phyloP scores from a whole-genome alignment of 2,329 filamentous ascomycete genomes.

The Diaporthe caulivora region DNA sequence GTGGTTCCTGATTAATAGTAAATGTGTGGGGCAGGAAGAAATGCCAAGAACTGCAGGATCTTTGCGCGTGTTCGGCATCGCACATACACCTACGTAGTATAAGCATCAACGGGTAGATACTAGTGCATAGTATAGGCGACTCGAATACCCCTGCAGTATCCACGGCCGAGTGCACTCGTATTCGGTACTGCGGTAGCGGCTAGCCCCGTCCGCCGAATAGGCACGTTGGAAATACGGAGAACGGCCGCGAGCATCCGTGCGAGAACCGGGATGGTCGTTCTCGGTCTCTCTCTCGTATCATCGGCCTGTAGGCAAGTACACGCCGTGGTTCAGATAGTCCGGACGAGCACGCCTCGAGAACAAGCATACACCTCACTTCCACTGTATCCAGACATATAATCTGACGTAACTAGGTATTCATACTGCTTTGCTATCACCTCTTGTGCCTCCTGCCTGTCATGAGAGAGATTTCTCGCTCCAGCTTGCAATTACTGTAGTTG shows the following conservation, averaged over 20 bases:
- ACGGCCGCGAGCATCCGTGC: neutral
- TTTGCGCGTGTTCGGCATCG: neutral
- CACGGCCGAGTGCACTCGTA: neutral
- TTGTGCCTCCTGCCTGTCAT: neutral
- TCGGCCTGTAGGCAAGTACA: neutral
- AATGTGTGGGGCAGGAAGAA: neutral
- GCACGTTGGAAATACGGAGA: neutral
- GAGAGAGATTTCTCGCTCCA: neutral
- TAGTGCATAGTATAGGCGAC: neutral
- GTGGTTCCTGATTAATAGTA: neutral
- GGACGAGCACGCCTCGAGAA: neutral
- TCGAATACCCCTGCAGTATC: neutral
- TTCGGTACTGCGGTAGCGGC: conserved; percentile 6
- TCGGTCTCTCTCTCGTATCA: conserved; percentile 26
- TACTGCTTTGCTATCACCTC: neutral
- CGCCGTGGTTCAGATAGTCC: neutral
- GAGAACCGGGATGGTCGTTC: conserved; percentile 8
- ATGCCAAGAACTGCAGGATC: neutral
- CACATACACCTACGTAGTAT: neutral
- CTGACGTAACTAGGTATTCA: neutral
- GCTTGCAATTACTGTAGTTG: neutral
- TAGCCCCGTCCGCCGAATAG: conserved; percentile 12
- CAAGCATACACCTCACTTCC: neutral
- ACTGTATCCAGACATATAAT: neutral
- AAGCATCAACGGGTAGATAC: neutral